Evolutionary conservation across 306 rosid species (phyloP).

Genomic region (Gastrolobium villosum): DNA sequence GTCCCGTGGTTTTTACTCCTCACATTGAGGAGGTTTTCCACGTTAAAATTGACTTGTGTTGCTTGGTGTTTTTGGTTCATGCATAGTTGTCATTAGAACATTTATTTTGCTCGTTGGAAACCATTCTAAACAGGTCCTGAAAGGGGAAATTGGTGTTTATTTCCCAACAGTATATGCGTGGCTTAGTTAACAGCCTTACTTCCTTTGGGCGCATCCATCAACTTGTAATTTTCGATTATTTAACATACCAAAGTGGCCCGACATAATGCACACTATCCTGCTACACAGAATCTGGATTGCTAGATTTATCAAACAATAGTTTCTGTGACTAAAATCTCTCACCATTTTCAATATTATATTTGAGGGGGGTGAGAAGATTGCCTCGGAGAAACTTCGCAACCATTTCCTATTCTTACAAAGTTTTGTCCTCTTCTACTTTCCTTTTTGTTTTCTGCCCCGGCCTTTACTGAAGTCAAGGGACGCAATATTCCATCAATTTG

Average conservation of each 20-base stretch:
- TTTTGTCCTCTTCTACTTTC: constrained; percentile 60
- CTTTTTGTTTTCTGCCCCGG: constrained; percentile 40
- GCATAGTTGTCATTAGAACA: no score
- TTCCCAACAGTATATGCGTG: no score
- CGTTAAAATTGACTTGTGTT: no score
- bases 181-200: no score
- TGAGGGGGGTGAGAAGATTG: constrained; percentile 34
- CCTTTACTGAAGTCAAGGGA: constrained; percentile 60
- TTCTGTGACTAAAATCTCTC: constrained; percentile 41
- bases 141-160: no score
- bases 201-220: constrained; percentile 36
- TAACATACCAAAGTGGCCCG: constrained; percentile 11
- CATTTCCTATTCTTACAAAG: constrained; percentile 45
- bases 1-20: no score
- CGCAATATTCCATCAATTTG: constrained; percentile 45
- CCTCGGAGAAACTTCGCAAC: constrained; percentile 43
- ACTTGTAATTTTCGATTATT: constrained; percentile 29
- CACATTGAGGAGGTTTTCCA: no score
- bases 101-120: no score
- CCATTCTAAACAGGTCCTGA: no score
- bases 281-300: constrained; percentile 34
- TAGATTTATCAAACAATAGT: constrained; percentile 36
- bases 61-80: no score
- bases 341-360: constrained; percentile 45
- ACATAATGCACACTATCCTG: constrained; percentile 36